Evolutionary conservation across 2,329 filamentous ascomycete species (phyloP), one percentile per base, ranked within the genome.

Genomic region (Colletotrichum liriopes): DNA sequence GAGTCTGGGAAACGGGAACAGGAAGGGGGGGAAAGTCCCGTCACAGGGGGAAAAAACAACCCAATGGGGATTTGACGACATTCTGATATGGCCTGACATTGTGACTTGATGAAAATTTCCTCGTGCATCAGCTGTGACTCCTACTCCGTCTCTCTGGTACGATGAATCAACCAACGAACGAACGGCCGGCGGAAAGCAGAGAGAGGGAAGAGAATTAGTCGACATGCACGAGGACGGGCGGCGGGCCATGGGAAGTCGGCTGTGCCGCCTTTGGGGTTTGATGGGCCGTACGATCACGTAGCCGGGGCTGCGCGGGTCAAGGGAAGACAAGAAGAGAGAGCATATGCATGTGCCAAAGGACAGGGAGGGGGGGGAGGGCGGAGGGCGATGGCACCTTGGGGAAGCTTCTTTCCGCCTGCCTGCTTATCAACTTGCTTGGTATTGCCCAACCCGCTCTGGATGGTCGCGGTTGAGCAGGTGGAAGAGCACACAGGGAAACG

Each of bases 261-360:
- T 60, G 41, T 66, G 41, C 45, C 54, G 55, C 67, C 6, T 29
- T 55, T 37, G 18, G 16, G 32, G 9, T 26, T n/a, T 32, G 62
- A 58, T 32, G 26, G 20, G 29, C 58, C 29, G 18, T 37, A 26
- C 37, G 45, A 26, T 14, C n/a, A 54, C 45, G 45, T 52, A 41
- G 55, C 55, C 67, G 55, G 55, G 63, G 29, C 65, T 61, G 37
- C 23, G 55, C 67, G 67, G 67, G 60, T 55, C 67, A 71, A 67
- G 67, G 67, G 61, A 68, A 56, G 32, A 5, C 20, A 29, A 63
- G 32, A 12, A 26, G n/a, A 20, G 32, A 41, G 23, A 49, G 64
- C 26, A n/a, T 37, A 61, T 55, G 55, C 52, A 37, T 37, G 32
- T 55, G 52, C 14, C 52, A 23, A 55, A 16, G 37, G 52, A 37